Percentiles rank a stretch among this genome's conserved stretches.
These are phyloP conservation scores for Metarhizium guizhouense DNA, from an alignment of 2,329 filamentous ascomycete genomes.

Conservation along the genomic window DNA sequence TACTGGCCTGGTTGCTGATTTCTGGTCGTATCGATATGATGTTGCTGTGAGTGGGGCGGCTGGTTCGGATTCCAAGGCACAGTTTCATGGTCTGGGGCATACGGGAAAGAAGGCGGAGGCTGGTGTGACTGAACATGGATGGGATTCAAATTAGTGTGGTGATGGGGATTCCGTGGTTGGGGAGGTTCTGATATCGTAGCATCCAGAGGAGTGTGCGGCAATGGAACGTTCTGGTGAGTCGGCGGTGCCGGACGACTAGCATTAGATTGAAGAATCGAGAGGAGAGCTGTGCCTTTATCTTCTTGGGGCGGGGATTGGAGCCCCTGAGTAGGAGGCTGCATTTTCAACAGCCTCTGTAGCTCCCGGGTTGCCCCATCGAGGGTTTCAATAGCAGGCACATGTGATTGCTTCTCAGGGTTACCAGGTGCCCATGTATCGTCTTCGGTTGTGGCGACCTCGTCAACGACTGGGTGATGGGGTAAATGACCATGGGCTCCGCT, in stretches of 20 bases:
- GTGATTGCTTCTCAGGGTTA: constrained; percentile 21
- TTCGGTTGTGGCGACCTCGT: constrained; percentile 53
- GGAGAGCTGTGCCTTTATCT: constrained; percentile 41
- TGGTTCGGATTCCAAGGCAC: constrained; percentile 10
- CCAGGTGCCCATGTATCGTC: constrained; percentile 46
- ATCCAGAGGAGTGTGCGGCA: constrained; percentile 45
- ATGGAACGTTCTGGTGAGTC: constrained; percentile 14
- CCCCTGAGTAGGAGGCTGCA: constrained; percentile 44
- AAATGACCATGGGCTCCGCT: constrained; percentile 30
- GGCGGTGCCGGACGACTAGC: constrained; percentile 10
- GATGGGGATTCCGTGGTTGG: constrained; percentile 49
- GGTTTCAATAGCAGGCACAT: constrained; percentile 33
- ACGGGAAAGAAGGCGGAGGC: constrained; percentile 22
- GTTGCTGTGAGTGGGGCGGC: constrained; percentile 10
- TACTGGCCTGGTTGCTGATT: constrained; percentile 15
- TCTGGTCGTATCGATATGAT: constrained; percentile 11
- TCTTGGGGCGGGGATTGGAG: constrained; percentile 27
- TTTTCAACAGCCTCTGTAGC: constrained; percentile 45
- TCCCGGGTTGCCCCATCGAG: constrained; percentile 42
- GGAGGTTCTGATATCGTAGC: constrained; percentile 39
- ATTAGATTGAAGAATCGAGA: constrained; percentile 42
- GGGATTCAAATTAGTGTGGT: constrained; percentile 38
- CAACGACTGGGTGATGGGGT: constrained; percentile 31
- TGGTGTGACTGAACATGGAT: constrained; percentile 22
- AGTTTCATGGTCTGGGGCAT: constrained; percentile 12